Evolutionary conservation across 371 early-diverging fungal genomes (phyloP), one percentile per base, ranked within the genome.

Genomic region (Actinomortierella ambigua): DNA sequence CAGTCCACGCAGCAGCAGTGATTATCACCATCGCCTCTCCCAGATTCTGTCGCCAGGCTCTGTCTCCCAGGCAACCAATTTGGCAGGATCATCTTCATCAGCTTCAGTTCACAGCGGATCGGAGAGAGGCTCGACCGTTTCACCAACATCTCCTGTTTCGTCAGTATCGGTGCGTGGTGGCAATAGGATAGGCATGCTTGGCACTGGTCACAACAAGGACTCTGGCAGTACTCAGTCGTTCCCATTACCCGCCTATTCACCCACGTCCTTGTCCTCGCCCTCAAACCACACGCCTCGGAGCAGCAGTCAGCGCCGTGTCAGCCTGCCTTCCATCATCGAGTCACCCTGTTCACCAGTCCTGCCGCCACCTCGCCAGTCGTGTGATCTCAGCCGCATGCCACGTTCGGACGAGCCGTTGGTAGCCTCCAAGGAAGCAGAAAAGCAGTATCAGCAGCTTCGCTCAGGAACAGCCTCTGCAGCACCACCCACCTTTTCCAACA

Each of bases 351-450:
- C 65, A 3, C 57, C 55, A n/a, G 47, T 64, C 17, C 49, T 52
- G 26, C 26, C 61, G 2, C 46, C 65, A 39, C 71, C 71, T 26
- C 57, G 71, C 20, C 71, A 70, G 22, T 70, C 71, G 0, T 70
- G 71, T 46, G 71, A 70, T 26, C 55, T 62, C 58, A 51, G 28
- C 14, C 65, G 71, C 29, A 18, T 39, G 6, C 71, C 71, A 13
- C 71, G 65, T n/a, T 70, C 71, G 17, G 61, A 65, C 48, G 71
- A 70, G 34, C 71, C 71, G 5, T 43, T 70, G 24, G 59, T 61
- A 11, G 34, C 34, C 34, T 34, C 34, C 34, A 34, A 11, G 4
- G 34, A 34, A 11, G 34, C 34, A 34, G 34, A 34, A 11, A 34
- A 34, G 11, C 34, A 34, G 11, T 34, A 34, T 11, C 34, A 34